These are phyloP conservation scores for Beta lomatogona DNA, from an alignment of 179 eudicot genomes.

Conservation along the genomic window DNA sequence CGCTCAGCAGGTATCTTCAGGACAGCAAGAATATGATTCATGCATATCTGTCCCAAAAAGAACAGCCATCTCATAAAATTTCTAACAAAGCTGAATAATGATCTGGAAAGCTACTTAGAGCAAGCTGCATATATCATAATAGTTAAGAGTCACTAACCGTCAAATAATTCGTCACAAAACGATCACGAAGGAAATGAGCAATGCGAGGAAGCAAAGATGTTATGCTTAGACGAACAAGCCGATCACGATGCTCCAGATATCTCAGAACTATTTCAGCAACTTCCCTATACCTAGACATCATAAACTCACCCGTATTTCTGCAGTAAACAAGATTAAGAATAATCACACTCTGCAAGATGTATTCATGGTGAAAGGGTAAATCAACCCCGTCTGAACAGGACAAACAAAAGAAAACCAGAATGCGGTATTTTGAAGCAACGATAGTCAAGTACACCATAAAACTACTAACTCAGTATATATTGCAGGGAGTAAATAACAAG, in stretches of 20 bases:
- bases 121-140: not conserved
- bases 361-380: not conserved
- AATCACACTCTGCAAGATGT: constrained; percentile 5
- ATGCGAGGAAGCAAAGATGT: constrained; percentile 96
- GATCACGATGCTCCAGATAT: constrained; percentile 91
- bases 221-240: constrained; percentile 98
- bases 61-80: constrained; percentile 9
- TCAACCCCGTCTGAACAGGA: not conserved
- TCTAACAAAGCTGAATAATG: not conserved
- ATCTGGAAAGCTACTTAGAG: constrained; percentile 2
- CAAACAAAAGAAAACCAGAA: not conserved
- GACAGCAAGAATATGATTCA: constrained; percentile 95
- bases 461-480: not conserved
- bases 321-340: constrained; percentile 17
- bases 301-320: constrained; percentile 98
- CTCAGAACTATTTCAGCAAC: constrained; percentile 97
- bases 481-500: not conserved
- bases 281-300: constrained; percentile 99
- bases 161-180: constrained; percentile 90
- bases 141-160: constrained; percentile 48
- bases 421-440: not conserved
- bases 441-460: not conserved
- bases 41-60: constrained; percentile 68
- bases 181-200: constrained; percentile 96
- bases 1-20: constrained; percentile 92